Evolutionary conservation across 2,329 filamentous ascomycete genomes (phyloP), one percentile per base, ranked within the genome.

Genomic region (Colletotrichum lini): DNA sequence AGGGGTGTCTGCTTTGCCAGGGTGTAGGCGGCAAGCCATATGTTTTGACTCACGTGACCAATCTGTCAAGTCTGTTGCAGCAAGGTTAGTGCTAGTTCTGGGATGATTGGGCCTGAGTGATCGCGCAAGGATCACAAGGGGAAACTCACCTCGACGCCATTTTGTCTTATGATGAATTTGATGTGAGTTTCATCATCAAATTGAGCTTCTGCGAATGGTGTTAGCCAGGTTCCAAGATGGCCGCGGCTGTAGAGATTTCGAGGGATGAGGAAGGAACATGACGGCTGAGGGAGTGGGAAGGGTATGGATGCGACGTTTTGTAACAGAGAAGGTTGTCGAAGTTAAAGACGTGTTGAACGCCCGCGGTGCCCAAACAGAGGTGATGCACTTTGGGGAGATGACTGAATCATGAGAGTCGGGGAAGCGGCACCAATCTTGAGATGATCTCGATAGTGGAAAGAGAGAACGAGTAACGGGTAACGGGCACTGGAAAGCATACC

Each of bases 41-140:
- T 52, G 60, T 54, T 61, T 74, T 23, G 50, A 92, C 93, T 90
- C 89, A 95, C 93, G 93, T 95, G 87, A 96, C 93, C 77, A 96
- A 88, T 80, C 93, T 91, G 85, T 95, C 93, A 78, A 96, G 90
- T 89, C 93, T 94, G 78, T 69, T 21, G 16, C 67, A 74, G 75
- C 76, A 70, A 62, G 72, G 79, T 82, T 80, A 83, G 75, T 64
- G 56, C 67, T 30, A 21, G 66, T 70, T 66, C 66, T 38, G 13
- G 38, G 73, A 78, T 76, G 79, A 79, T 66, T 21, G 50, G 45
- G 18, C n/a, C 10, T 53, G 58, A 40, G 30, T 23, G 58, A 69
- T 59, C 30, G 18, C 40, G 30, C 52, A 53, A 68, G 47, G 58
- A 62, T 53, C 50, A 35, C 5, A 15, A 13, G 45, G 60, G 7